Base-by-base conservation (phyloP, 805 yeast species). In the Candida namnaoensis region DNA sequence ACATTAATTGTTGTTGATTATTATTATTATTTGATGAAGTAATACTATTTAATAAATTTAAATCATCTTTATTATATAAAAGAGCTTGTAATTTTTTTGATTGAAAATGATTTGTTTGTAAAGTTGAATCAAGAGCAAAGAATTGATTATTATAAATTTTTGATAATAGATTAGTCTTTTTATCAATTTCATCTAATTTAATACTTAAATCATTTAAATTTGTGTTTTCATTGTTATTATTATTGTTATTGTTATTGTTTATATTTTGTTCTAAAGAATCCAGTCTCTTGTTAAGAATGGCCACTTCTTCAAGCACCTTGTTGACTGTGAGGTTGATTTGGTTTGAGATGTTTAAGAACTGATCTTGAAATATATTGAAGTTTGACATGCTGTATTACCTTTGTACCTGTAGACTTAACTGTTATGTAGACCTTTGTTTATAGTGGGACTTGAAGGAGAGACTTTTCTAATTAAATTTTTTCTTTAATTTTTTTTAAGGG, bases 111-210 rank as follows among this genome's bases (percentile, higher is more conserved):
- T 51, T 46, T 3, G 53, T 52, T 9, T 39, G 36, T 5, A 44
- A 23, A 15, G 43, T 25, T 2, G 55, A 41, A 14, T 55, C 56
- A 26, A 55, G 8, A 4, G 39, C 15, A 3, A 44, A 42, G 5
- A 50, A 23, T 28, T 55, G 58, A 32, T 46, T 52, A 23, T 41
- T 35, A 37, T 47, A 47, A 3, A 55, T 34, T 35, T 50, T 49
- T 15, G 58, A 56, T 8, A 53, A 5, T 14, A 49, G 7, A 1
- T 44, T 50, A 1, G 41, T 28, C 9, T 47, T 43, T 8, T 44
- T 34, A 36, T 41, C 47, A 27, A 50, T 41, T 7, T 28, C 32
- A 5, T 44, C 44, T 3, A 53, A 8, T 35, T 48, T 47, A 10
- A 35, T 39, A 5, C 38, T 42, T 5, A 49, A n/a, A 6, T 46